Evolutionary conservation across 495 filamentous ascomycete genomes (phyloP).

Genomic region (Penicillium nucicola): DNA sequence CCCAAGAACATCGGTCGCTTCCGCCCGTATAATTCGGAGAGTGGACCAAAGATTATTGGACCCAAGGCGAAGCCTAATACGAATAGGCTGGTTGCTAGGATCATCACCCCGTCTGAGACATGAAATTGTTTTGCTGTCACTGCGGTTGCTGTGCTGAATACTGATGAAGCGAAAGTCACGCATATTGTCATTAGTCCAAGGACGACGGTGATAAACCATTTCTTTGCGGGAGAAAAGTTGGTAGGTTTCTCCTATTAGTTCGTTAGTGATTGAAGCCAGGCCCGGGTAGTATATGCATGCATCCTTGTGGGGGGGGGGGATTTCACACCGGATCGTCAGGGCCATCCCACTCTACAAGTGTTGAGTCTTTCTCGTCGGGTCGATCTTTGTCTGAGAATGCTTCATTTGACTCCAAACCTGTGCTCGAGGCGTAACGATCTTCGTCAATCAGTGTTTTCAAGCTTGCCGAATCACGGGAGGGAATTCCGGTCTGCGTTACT

Average conservation of each 20-base stretch:
- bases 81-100: constrained; percentile 45
- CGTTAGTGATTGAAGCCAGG: constrained; percentile 16
- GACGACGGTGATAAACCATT: constrained; percentile 61
- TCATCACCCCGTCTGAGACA: constrained; percentile 42
- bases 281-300: too few species aligned
- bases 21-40: constrained; percentile 76
- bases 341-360: neutral
- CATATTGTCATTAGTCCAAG: constrained; percentile 44
- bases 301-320: neutral
- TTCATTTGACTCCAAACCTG: neutral
- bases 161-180: constrained; percentile 45
- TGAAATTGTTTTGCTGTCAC: constrained; percentile 37
- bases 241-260: constrained; percentile 58
- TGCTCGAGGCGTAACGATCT: neutral
- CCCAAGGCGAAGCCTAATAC: constrained; percentile 46
- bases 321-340: neutral
- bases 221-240: constrained; percentile 52
- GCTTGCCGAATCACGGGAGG: neutral
- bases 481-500: neutral
- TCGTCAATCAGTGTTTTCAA: neutral
- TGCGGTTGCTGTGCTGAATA: constrained; percentile 44
- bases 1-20: constrained; percentile 50
- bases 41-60: constrained; percentile 53
- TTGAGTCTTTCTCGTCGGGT: neutral
- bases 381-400: neutral